phyloP scores from a whole-genome alignment of 495 filamentous ascomycete genomes.

The Xylaria telfairii region DNA sequence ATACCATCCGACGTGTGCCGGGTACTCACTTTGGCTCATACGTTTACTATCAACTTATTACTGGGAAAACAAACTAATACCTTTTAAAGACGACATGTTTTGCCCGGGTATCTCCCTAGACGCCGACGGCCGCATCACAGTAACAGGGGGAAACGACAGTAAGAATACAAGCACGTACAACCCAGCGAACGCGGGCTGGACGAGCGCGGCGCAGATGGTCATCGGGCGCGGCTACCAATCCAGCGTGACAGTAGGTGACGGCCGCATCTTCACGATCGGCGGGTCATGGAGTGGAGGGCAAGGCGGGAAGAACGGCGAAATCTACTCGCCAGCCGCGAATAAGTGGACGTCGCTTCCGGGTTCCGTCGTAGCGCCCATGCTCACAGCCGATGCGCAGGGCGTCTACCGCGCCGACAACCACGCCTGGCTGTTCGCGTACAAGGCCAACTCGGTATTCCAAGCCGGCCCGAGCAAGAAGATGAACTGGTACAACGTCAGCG shows the following conservation, averaged over 20 bases:
- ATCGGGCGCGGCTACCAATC: slow-evolving; percentile 65
- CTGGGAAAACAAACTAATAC: neutral
- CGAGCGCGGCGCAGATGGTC: slow-evolving; percentile 45
- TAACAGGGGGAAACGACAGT: slow-evolving; percentile 58
- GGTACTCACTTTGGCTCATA: neutral
- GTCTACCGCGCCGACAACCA: slow-evolving; percentile 62
- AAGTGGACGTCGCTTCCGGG: slow-evolving; percentile 40
- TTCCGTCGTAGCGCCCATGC: slow-evolving; percentile 51
- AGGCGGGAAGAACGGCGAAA: slow-evolving; percentile 58
- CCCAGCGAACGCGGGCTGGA: slow-evolving; percentile 40
- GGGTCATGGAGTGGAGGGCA: slow-evolving; percentile 59
- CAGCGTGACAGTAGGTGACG: slow-evolving; percentile 57
- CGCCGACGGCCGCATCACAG: slow-evolving; percentile 55
- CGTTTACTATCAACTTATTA: neutral
- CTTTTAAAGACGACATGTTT: slow-evolving; percentile 56
- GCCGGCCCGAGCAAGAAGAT: slow-evolving; percentile 61
- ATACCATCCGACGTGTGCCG: neutral
- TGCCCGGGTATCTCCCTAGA: slow-evolving; percentile 65
- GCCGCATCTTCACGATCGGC: slow-evolving; percentile 65
- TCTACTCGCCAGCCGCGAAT: slow-evolving; percentile 52
- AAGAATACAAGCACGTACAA: slow-evolving; percentile 56
- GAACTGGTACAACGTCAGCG: slow-evolving; percentile 63
- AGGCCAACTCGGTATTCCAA: slow-evolving; percentile 60
- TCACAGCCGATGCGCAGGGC: slow-evolving; percentile 55
- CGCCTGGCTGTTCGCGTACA: slow-evolving; percentile 68